These are phyloP conservation scores for Apophysomyces ossiformis DNA, from an alignment of 371 early-diverging fungal genomes.

Conservation along the genomic window DNA sequence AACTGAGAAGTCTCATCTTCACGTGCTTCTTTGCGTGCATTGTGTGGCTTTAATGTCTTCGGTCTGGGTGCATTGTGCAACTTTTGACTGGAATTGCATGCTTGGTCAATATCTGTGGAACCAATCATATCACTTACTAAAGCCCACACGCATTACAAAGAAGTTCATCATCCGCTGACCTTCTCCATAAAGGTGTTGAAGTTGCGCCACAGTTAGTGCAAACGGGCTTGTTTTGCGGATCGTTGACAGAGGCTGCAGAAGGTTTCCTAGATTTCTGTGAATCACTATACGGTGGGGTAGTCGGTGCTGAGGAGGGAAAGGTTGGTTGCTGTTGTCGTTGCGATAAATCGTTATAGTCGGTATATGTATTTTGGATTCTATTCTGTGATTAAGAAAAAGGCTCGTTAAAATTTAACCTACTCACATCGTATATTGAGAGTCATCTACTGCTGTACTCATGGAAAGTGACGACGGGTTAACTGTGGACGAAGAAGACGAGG, in stretches of 20 bases:
- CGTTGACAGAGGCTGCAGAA: slow-evolving; percentile 18
- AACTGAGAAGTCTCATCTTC: slow-evolving; percentile 53
- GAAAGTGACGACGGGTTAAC: slow-evolving; percentile 17
- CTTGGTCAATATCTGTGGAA: slow-evolving; percentile 3
- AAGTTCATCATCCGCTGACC: slow-evolving; percentile 79
- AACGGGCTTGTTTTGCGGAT: slow-evolving; percentile 35
- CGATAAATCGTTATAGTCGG: background rate
- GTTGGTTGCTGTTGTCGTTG: slow-evolving; percentile 14
- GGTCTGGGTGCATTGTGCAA: slow-evolving; percentile 78
- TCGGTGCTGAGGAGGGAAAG: slow-evolving; percentile 13
- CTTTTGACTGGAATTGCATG: slow-evolving; percentile 48
- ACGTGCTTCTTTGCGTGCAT: slow-evolving; percentile 34
- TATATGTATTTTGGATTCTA: slow-evolving; percentile 5
- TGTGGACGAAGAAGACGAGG: slow-evolving; percentile 24
- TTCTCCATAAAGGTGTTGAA: slow-evolving; percentile 95
- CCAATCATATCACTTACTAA: slow-evolving; percentile 49
- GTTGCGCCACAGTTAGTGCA: slow-evolving; percentile 92
- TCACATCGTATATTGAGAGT: slow-evolving; percentile 1
- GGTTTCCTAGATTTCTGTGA: slow-evolving; percentile 16
- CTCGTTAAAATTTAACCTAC: background rate
- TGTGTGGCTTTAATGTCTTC: slow-evolving; percentile 48
- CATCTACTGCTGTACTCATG: background rate
- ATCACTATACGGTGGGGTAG: slow-evolving; percentile 14
- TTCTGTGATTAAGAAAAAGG: background rate
- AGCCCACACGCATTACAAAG: slow-evolving; percentile 97